A percentile compares a stretch with the other conserved stretches of the same genome.
Conservation (phyloP, 73 alveolate species). For the Paramecium tetraurelia region DNA sequence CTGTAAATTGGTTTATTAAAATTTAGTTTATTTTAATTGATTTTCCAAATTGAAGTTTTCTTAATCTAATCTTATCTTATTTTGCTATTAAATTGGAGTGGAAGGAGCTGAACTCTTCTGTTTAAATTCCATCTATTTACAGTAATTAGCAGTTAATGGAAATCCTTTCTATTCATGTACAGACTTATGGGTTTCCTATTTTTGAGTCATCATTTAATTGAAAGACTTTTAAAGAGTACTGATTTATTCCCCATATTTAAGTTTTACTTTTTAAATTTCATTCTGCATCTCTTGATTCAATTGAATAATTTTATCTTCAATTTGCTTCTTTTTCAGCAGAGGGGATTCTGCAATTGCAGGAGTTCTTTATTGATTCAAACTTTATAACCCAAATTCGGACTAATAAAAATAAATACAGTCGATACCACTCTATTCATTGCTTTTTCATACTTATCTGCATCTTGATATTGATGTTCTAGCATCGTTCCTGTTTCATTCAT, state of each 20-base stretch:
- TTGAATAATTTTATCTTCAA: not conserved
- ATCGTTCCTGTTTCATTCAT: conserved; percentile 61
- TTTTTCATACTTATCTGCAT: not conserved
- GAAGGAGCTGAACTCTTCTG: conserved; percentile 1
- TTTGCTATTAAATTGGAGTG: not conserved
- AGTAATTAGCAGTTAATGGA: not conserved
- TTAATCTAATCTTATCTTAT: not conserved
- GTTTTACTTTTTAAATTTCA: not conserved
- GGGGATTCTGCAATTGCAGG: not conserved
- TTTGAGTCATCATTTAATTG: not conserved
- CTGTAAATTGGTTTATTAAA: not conserved
- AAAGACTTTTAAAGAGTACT: not conserved
- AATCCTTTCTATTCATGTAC: not conserved
- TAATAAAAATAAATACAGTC: not conserved
- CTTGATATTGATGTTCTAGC: conserved; percentile 40
- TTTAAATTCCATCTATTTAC: not conserved
- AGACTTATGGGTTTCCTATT: not conserved
- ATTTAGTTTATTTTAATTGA: not conserved
- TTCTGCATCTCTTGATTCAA: not conserved
- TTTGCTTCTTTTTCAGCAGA: not conserved
- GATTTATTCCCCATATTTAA: conserved; percentile 3
- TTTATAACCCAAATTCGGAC: not conserved
- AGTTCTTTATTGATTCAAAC: not conserved
- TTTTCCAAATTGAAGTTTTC: not conserved
- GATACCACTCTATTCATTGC: conserved; percentile 5